A percentile compares a stretch with the other conserved stretches of the same genome.
phyloP scores from a whole-genome alignment of 75 land plant species.

The Adiantum capillusveneris region DNA sequence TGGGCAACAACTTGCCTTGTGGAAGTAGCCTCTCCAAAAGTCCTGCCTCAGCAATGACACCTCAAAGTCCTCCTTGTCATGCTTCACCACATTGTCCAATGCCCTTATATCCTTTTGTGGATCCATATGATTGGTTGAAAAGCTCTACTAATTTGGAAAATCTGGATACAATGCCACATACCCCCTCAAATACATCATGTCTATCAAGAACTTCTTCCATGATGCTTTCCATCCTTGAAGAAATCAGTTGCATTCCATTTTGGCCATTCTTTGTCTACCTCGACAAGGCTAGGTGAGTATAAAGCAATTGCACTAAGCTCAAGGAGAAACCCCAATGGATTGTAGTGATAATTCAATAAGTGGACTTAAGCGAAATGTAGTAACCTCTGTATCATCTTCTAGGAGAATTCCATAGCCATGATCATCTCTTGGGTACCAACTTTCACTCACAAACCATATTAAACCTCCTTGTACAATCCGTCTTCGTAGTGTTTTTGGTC shows the following conservation, averaged over 20 bases:
- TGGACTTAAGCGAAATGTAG: slow-evolving; percentile 48
- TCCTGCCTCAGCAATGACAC: slow-evolving; percentile 60
- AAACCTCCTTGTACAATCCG: slow-evolving; percentile 44
- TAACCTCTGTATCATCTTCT: slow-evolving; percentile 50
- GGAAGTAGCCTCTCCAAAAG: slow-evolving; percentile 12
- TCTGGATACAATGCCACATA: slow-evolving; percentile 13
- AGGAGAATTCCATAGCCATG: slow-evolving; percentile 38
- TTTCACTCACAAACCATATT: slow-evolving; percentile 46
- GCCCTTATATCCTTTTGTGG: slow-evolving; percentile 13
- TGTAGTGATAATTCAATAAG: slow-evolving; percentile 39
- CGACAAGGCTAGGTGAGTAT: slow-evolving; percentile 82
- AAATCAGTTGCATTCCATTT: too few relatives aligned
- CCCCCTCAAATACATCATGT: slow-evolving; percentile 42
- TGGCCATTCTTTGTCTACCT: slow-evolving; percentile 29
- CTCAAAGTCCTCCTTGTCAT: slow-evolving; percentile 14
- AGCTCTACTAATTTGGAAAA: slow-evolving; percentile 16
- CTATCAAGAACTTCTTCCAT: slow-evolving; percentile 60
- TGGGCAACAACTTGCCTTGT: neutral
- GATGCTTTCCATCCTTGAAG: slow-evolving; percentile 23
- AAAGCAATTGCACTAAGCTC: slow-evolving; percentile 88
- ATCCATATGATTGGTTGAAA: slow-evolving; percentile 18
- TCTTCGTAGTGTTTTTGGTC: slow-evolving; percentile 21
- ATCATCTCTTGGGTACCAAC: slow-evolving; percentile 44
- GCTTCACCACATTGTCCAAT: slow-evolving; percentile 6
- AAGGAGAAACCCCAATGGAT: slow-evolving; percentile 57